phyloP scores from a whole-genome alignment of 2,329 filamentous ascomycete genomes.

The Neopestalotiopsis sp. region DNA sequence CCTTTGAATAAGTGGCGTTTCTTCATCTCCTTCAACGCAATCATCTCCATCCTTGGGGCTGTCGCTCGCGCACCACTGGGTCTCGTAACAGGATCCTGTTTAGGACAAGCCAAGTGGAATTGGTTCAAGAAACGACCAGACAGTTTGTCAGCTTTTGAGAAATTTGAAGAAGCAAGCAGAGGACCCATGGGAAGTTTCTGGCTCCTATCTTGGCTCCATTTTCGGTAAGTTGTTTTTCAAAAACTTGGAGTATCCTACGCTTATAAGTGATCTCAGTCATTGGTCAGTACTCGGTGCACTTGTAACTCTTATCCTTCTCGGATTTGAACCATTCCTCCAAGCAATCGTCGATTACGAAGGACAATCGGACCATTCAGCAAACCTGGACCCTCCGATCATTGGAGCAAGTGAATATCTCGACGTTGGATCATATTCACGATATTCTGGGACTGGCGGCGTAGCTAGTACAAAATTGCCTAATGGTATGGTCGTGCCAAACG shows the following conservation, averaged over 20 bases:
- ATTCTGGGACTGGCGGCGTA: neutral
- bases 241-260: too few relatives aligned
- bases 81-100: neutral
- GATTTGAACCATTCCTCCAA: neutral
- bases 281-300: neutral
- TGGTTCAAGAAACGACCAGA: neutral
- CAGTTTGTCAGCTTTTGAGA: neutral
- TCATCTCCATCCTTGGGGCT: neutral
- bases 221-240: neutral
- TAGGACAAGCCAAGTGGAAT: neutral
- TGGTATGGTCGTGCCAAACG: neutral
- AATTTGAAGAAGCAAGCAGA: neutral
- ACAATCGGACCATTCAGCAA: neutral
- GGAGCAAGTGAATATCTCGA: neutral
- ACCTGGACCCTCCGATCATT: neutral
- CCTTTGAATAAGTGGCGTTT: neutral
- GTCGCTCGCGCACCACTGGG: neutral
- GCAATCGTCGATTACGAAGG: neutral
- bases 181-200: neutral
- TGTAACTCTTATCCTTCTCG: neutral
- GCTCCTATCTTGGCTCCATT: neutral
- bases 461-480: neutral
- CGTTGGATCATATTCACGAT: neutral
- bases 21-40: neutral
- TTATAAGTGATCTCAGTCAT: neutral